A percentile compares a stretch with the other conserved stretches of the same genome.
Conservation (phyloP, 306 rosid species). For the Trifolium pratense region DNA sequence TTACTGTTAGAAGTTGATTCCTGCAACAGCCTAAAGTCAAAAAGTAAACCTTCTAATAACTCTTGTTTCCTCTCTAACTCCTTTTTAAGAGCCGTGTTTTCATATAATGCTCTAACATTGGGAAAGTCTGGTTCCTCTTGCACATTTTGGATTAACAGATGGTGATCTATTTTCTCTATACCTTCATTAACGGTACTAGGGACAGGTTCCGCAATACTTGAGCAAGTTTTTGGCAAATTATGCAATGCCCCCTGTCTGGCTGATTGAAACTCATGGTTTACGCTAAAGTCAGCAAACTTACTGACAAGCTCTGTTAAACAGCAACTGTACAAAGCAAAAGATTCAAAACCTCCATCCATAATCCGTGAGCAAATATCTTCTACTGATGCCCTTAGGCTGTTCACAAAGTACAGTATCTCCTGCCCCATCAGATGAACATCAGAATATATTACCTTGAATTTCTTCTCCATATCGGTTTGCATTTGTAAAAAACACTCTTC, state of each 20-base stretch:
- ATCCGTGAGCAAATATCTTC: conserved; percentile 64
- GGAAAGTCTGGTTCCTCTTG: conserved; percentile 52
- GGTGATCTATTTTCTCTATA: conserved; percentile 39
- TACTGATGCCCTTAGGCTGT: conserved; percentile 56
- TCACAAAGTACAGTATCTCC: conserved; percentile 52
- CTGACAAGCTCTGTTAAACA: conserved; percentile 44
- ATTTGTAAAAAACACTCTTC: conserved; percentile 67
- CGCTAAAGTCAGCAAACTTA: conserved; percentile 41
- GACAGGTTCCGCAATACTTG: conserved; percentile 46
- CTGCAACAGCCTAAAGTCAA: conserved; percentile 89
- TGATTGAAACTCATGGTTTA: conserved; percentile 39
- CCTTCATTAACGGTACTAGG: conserved; percentile 29
- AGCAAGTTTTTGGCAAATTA: conserved; percentile 39
- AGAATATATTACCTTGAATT: conserved; percentile 52
- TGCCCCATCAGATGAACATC: conserved; percentile 52
- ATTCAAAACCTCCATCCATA: conserved; percentile 57
- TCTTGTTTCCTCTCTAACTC: conserved; percentile 78
- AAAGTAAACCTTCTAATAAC: conserved; percentile 83
- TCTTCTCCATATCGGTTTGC: conserved; percentile 70
- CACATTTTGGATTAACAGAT: conserved; percentile 40
- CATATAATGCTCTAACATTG: conserved; percentile 48
- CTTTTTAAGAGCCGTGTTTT: conserved; percentile 64
- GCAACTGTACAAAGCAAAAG: conserved; percentile 63
- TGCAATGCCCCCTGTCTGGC: conserved; percentile 43
- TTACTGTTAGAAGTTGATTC: conserved; percentile 80